phyloP scores from a whole-genome alignment of 2,329 filamentous ascomycete genomes.

The Sporothrix schenckii region DNA sequence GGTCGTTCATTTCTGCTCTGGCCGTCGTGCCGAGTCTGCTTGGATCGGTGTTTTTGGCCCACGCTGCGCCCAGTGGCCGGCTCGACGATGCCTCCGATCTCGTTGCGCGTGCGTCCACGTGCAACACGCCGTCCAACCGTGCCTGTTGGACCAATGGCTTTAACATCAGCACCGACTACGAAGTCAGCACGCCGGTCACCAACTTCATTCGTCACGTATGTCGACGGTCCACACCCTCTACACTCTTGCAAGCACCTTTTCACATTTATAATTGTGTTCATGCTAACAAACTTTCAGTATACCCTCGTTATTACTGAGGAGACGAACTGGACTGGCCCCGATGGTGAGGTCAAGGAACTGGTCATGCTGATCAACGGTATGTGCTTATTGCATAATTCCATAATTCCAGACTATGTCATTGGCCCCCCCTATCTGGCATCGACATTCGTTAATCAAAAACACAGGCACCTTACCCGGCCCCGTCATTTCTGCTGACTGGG shows the following conservation, averaged over 20 bases:
- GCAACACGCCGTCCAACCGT: slow-evolving; percentile 34
- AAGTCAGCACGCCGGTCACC: slow-evolving; percentile 30
- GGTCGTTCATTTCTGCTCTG: slow-evolving; percentile 26
- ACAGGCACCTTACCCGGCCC: slow-evolving; percentile 33
- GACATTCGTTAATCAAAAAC: not conserved
- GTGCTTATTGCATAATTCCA: not conserved
- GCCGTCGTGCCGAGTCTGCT: slow-evolving; percentile 31
- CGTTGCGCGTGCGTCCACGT: slow-evolving; percentile 22
- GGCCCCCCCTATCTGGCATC: not conserved
- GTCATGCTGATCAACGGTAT: slow-evolving; percentile 37
- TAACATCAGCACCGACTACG: slow-evolving; percentile 37
- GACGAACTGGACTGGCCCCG: slow-evolving; percentile 35
- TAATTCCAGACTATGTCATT: not conserved
- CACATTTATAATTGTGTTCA: not conserved
- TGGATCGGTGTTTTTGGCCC: slow-evolving; percentile 20
- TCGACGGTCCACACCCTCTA: not conserved
- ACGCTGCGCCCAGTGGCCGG: slow-evolving; percentile 23
- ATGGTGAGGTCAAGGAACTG: slow-evolving; percentile 32
- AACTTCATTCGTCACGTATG: slow-evolving; percentile 31
- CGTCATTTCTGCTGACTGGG: slow-evolving; percentile 36
- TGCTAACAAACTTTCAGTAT: slow-evolving; percentile 31
- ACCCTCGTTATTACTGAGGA: slow-evolving; percentile 32
- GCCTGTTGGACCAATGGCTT: slow-evolving; percentile 33
- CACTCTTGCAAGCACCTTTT: not conserved
- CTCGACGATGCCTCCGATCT: not conserved